Conservation (phyloP, 2,329 filamentous ascomycete genomes). For the Monosporascus sp. region DNA sequence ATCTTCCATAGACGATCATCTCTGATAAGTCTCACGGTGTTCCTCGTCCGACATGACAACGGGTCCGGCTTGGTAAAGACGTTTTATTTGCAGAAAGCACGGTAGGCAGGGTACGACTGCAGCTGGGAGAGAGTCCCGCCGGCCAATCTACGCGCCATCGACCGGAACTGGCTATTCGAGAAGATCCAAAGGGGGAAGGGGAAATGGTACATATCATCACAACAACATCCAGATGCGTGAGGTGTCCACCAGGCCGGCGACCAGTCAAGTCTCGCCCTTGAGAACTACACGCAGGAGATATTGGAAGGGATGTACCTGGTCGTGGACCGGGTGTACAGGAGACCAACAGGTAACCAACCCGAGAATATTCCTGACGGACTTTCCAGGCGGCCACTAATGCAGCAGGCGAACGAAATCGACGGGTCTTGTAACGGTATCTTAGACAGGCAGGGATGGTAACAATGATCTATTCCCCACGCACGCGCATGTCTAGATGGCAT, state of each 20-base stretch:
- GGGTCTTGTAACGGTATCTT: constrained; percentile 5
- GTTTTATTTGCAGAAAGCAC: constrained; percentile 31
- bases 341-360: constrained; percentile 19
- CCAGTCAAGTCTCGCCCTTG: constrained; percentile 18
- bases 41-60: constrained; percentile 25
- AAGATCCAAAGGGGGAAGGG: constrained; percentile 1
- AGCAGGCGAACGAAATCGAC: constrained; percentile 30
- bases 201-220: constrained; percentile 11
- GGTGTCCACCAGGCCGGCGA: constrained; percentile 20
- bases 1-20: constrained; percentile 43
- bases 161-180: constrained; percentile 22
- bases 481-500: constrained; percentile 32
- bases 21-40: constrained; percentile 37
- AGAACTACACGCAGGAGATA: constrained; percentile 12
- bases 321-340: constrained; percentile 21
- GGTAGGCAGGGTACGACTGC: constrained; percentile 36
- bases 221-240: constrained; percentile 5
- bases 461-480: constrained; percentile 24
- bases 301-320: constrained; percentile 33
- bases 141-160: constrained; percentile 32
- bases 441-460: constrained; percentile 13
- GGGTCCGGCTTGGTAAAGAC: constrained; percentile 26
- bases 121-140: constrained; percentile 30
- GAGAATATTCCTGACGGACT: constrained; percentile 20
- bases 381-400: constrained; percentile 34